Evolutionary conservation across 257 asterid species (phyloP).

Genomic region (Rhazya stricta): DNA sequence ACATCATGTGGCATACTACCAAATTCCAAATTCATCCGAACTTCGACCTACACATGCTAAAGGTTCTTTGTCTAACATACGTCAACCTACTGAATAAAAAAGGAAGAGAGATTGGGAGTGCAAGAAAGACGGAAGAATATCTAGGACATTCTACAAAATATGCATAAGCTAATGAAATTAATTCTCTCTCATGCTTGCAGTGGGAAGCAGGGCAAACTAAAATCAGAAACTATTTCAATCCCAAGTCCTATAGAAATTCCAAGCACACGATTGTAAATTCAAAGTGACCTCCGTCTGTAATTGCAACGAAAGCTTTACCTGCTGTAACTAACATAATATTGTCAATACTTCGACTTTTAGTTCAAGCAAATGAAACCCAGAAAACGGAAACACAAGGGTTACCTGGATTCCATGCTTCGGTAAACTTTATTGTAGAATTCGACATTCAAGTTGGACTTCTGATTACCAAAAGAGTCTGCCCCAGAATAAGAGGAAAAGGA

Average conservation of each 20-base stretch:
- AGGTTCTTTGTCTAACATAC: slow-evolving; percentile 1
- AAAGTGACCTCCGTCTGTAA: background rate
- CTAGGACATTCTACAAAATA: background rate
- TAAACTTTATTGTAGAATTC: slow-evolving; percentile 61
- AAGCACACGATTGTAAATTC: background rate
- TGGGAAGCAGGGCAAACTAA: background rate
- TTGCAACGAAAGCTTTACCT: background rate
- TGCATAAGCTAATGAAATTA: no score
- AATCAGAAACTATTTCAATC: background rate
- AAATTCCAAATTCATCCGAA: background rate
- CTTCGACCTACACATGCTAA: background rate
- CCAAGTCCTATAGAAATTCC: background rate
- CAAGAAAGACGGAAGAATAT: background rate
- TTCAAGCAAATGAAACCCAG: background rate
- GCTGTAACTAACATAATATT: background rate
- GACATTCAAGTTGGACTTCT: slow-evolving; percentile 49
- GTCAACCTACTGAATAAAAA: background rate
- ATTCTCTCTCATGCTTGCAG: background rate
- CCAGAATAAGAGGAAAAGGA: background rate
- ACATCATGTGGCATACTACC: background rate
- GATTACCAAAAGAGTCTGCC: slow-evolving; percentile 59
- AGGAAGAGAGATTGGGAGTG: no score
- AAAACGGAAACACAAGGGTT: slow-evolving; percentile 9
- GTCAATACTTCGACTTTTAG: background rate
- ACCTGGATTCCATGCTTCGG: slow-evolving; percentile 71